phyloP scores from a whole-genome alignment of 768 basidiomycete species.

The Vararia minispora region DNA sequence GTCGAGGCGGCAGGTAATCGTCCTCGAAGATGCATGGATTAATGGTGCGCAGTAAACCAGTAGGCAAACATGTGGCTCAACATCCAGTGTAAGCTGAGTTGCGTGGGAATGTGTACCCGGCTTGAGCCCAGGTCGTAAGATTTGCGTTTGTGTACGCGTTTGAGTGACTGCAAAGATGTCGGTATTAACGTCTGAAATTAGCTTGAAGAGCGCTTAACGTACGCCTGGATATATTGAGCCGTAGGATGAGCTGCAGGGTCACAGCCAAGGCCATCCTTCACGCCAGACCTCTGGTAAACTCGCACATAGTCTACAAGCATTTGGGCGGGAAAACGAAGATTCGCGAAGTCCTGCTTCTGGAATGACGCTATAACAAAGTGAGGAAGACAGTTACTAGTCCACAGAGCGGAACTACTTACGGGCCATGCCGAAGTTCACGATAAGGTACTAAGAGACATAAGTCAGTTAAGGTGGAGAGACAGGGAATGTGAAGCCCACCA shows the following conservation, averaged over 20 bases:
- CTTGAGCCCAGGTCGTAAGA: slow-evolving; percentile 75
- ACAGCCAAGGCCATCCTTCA: slow-evolving; percentile 64
- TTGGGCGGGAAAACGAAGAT: slow-evolving; percentile 65
- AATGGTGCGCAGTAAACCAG: no score
- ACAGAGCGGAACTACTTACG: slow-evolving; percentile 23
- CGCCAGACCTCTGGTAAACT: slow-evolving; percentile 70
- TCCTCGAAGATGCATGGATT: no score
- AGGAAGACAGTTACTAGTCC: slow-evolving; percentile 2
- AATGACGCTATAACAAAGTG: slow-evolving; percentile 37
- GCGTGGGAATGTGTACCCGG: slow-evolving; percentile 64
- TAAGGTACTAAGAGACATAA: slow-evolving; percentile 45
- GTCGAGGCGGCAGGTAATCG: no score
- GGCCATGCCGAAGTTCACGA: slow-evolving; percentile 80
- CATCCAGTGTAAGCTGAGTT: slow-evolving; percentile 29
- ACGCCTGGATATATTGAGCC: slow-evolving; percentile 64
- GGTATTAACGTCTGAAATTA: background rate
- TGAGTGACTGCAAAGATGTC: slow-evolving; percentile 22
- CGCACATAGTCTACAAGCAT: slow-evolving; percentile 90
- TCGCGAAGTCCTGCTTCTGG: slow-evolving; percentile 58
- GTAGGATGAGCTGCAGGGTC: slow-evolving; percentile 75
- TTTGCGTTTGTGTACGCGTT: slow-evolving; percentile 73
- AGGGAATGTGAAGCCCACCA: slow-evolving; percentile 42
- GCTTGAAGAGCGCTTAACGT: slow-evolving; percentile 12
- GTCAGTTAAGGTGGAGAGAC: slow-evolving; percentile 4
- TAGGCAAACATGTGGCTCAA: no score